phyloP scores from a whole-genome alignment of 306 rosid genomes.

The Glycyrrhiza uralensis region DNA sequence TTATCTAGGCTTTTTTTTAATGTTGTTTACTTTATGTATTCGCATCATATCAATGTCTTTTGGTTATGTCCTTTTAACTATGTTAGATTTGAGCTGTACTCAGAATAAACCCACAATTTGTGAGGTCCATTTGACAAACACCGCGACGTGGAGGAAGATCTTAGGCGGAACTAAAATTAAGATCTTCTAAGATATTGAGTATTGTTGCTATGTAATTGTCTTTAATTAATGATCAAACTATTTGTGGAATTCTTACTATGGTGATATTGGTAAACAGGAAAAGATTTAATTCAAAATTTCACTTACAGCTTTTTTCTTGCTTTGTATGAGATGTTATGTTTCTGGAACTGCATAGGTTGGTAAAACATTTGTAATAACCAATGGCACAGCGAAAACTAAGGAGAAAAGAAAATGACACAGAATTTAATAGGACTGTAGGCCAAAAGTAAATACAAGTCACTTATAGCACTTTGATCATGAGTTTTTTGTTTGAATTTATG shows the following conservation, averaged over 20 bases:
- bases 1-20: not conserved
- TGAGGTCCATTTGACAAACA: not conserved
- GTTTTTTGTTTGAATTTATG: no score
- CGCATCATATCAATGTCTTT: not conserved
- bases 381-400: not conserved
- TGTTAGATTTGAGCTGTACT: not conserved
- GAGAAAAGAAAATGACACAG: not conserved
- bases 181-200: constrained; percentile 10
- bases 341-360: not conserved
- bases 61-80: not conserved
- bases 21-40: not conserved
- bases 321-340: not conserved
- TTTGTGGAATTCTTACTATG: not conserved
- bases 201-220: not conserved
- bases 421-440: not conserved
- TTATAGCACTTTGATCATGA: no score
- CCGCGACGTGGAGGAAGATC: not conserved
- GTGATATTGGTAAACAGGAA: not conserved
- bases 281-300: not conserved
- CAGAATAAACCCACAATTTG: not conserved
- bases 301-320: not conserved
- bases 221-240: constrained; percentile 5
- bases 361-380: not conserved
- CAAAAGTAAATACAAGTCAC: no score
- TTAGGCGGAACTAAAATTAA: not conserved